Conservation (phyloP, 2,329 filamentous ascomycete species). For the Ceratocystis lukuohia region DNA sequence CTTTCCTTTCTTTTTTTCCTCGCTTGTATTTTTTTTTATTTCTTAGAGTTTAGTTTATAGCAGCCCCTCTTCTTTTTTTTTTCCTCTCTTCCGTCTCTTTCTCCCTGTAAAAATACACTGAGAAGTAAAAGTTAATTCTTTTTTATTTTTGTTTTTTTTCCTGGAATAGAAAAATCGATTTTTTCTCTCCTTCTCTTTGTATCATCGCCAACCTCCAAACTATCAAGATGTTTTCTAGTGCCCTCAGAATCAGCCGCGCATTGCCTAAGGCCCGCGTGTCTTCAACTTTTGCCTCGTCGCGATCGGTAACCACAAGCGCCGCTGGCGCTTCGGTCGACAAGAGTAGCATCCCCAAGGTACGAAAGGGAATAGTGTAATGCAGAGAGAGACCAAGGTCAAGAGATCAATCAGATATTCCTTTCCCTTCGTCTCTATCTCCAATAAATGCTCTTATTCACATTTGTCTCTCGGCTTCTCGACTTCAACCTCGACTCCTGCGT, state of each 20-base stretch:
- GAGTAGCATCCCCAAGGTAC: constrained; percentile 40
- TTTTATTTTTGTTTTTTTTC: constrained; percentile 8
- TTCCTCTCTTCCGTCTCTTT: background rate
- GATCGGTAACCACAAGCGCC: constrained; percentile 88
- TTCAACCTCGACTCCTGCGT: background rate
- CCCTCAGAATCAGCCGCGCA: constrained; percentile 48
- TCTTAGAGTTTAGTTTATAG: background rate
- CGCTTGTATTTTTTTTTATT: background rate
- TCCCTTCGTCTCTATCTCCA: background rate
- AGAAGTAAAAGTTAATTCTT: background rate
- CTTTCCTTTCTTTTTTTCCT: background rate
- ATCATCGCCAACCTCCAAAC: background rate
- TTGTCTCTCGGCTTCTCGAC: background rate
- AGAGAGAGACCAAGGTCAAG: no score
- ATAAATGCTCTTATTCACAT: background rate
- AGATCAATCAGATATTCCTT: no score
- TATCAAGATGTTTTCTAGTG: constrained; percentile 54
- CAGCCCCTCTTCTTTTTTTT: constrained; percentile 13
- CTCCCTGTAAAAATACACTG: background rate
- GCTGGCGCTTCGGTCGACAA: constrained; percentile 82
- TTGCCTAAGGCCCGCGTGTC: constrained; percentile 41
- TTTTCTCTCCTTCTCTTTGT: constrained; percentile 8
- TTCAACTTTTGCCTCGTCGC: constrained; percentile 38
- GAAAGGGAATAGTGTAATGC: constrained; percentile 18
- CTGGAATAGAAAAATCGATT: background rate